Evolutionary conservation across 2,329 filamentous ascomycete genomes (phyloP).

Genomic region (Epichloe hybrida): DNA sequence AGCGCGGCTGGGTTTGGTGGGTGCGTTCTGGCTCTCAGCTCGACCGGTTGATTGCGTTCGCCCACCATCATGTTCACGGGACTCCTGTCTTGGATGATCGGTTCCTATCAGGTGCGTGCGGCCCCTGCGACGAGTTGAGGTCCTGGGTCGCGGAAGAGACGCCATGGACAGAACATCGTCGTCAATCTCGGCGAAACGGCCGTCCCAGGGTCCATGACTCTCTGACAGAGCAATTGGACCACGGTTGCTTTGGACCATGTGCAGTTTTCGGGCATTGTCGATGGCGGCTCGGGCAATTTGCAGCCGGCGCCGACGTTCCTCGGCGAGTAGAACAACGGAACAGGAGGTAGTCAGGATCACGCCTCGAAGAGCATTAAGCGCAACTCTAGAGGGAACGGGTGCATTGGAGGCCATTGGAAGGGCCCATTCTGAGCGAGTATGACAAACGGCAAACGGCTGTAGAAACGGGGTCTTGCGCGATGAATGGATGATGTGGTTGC

Average conservation of each 20-base stretch:
- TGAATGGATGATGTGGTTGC: background rate
- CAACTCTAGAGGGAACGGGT: conserved; percentile 40
- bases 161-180: conserved; percentile 13
- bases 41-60: background rate
- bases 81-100: background rate
- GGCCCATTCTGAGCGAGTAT: conserved; percentile 11
- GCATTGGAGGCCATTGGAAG: conserved; percentile 30
- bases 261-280: conserved; percentile 39
- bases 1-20: background rate
- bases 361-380: conserved; percentile 40
- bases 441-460: background rate
- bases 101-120: conserved; percentile 5
- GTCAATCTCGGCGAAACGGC: conserved; percentile 10
- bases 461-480: no score
- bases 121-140: conserved; percentile 16
- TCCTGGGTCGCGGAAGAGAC: conserved; percentile 9
- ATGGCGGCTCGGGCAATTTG: conserved; percentile 35
- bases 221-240: conserved; percentile 16
- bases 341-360: conserved; percentile 44
- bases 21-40: background rate
- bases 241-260: conserved; percentile 22
- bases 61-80: background rate
- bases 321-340: conserved; percentile 39
- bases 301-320: conserved; percentile 43
- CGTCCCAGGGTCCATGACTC: conserved; percentile 10